Evolutionary conservation across 805 yeast species (phyloP), one percentile per base, ranked within the genome.

Genomic region (Metschnikowia vanudenii): DNA sequence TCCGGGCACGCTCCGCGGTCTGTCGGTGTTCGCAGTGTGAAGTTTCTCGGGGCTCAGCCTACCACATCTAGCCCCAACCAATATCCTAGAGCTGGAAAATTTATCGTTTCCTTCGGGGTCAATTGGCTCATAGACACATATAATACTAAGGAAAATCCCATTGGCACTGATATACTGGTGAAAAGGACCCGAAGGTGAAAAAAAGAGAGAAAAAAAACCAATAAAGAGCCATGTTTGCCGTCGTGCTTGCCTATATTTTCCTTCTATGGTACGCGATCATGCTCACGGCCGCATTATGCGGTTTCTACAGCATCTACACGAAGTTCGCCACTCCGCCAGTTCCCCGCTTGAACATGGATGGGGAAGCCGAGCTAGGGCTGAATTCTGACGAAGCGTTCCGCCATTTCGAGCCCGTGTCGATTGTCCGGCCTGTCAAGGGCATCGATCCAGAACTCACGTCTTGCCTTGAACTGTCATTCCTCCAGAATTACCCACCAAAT

Each of bases 401-500:
- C 13, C 13, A 42, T 12, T 42, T 47, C 22, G 74, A 69, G 48
- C 69, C 73, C 7, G 96, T 89, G 16, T 79, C 94, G 1, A 86
- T 90, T 20, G 60, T 89, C 30, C 68, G 96, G 26, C 97, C 97
- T 0, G 71, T 89, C 48, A 88, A 88, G 59, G 96, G 96, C 14
- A 67, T 88, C 14, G 97, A 89, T 62, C 79, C 90, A 1, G 91
- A 84, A 53, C 73, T 88, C 65, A 77, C 73, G 32, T 63, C 75
- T 10, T 88, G 96, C 59, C 66, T 90, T 32, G 80, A 79, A 46
- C 77, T 86, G 24, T 79, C 89, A 4, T 79, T 88, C 47, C 63
- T 69, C 36, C 96, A 89, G 61, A 71, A 76, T 16, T 87, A 88
- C 55, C 88, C 94, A 0, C 37, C 43, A 1, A 65, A 71, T 17